Evolutionary conservation across 164 flowering plant species (phyloP), one percentile per base, ranked within the genome.

Genomic region (Paratinospora sagittata): DNA sequence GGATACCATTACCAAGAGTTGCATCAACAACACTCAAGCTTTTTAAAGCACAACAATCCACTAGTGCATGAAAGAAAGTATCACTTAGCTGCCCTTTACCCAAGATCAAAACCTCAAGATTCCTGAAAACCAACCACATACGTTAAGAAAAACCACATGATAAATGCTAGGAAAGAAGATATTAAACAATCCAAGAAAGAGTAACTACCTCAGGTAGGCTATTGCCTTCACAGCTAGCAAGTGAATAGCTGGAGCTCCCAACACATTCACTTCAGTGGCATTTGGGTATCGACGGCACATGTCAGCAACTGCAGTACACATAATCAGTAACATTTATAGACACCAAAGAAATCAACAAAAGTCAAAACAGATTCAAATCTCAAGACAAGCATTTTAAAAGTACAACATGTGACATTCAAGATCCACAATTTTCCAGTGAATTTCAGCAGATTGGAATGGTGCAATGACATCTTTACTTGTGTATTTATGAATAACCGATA

Each of bases 251-350:
- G 90, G 87, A 72, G 86, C 78, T 67, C 93, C 96, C 70, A 70
- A 80, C 19, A 95, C 66, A 75, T 89, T 92, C 41, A 95, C 84
- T 80, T 88, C 86, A 69, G 86, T 88, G 45, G 93, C 97, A 81
- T 89, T 92, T 14, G 93, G 97, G 79, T 92, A 91, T 17, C 99
- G 83, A 8, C 64, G 87, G 75, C 94, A 92, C 84, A 95, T 89
- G 71, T 87, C 94, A 70, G 87, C 90, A 84, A 95, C 99, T 95
- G 84, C 77, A 84, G 65, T 74, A 14, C 19, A 73, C 10, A 57
- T 17, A 27, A 68, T 30, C 36, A 60, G 21, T 41, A 49, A 61
- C 26, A 68, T 13, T 41, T 52, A 61, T n/a, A 9, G 45, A 9
- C 68, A 55, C 7, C n/a, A 21, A n/a, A 23, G 24, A 19, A 23